Conservation (phyloP, 2,329 filamentous ascomycete genomes). For the Colletotrichum filicis region DNA sequence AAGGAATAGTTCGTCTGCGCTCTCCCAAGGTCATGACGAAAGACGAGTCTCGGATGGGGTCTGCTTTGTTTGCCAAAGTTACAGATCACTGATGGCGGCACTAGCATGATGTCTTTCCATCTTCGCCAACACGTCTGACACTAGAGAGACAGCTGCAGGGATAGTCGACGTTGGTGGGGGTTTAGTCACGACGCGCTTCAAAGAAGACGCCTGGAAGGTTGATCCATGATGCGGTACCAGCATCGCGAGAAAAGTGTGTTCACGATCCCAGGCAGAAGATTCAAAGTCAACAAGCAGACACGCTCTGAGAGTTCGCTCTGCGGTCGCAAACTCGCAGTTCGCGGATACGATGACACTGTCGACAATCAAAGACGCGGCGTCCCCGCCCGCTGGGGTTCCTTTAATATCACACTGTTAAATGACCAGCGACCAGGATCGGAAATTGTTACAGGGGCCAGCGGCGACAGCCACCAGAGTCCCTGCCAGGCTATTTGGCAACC, state of each 20-base stretch:
- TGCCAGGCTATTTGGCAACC: slow-evolving; percentile 10
- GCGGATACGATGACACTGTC: neutral
- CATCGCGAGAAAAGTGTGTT: neutral
- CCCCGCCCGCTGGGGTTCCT: slow-evolving; percentile 9
- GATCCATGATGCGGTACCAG: neutral
- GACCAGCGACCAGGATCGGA: slow-evolving; percentile 30
- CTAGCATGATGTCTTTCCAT: neutral
- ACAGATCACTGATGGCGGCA: neutral
- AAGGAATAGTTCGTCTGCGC: no score
- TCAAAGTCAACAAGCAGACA: neutral
- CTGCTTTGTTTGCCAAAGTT: neutral
- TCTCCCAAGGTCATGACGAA: neutral
- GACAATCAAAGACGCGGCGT: neutral
- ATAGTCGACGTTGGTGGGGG: neutral
- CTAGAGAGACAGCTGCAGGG: neutral
- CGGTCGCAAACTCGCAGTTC: neutral
- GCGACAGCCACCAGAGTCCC: slow-evolving; percentile 6
- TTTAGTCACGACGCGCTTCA: neutral
- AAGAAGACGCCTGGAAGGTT: neutral
- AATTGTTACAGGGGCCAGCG: slow-evolving; percentile 17
- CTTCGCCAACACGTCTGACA: neutral
- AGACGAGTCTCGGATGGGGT: no score
- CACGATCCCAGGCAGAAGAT: neutral
- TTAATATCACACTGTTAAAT: slow-evolving; percentile 27
- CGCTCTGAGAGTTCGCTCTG: no score